Evolutionary conservation across 192 early-diverging fungal genomes (phyloP).

Genomic region (Piromyces finnis): DNA sequence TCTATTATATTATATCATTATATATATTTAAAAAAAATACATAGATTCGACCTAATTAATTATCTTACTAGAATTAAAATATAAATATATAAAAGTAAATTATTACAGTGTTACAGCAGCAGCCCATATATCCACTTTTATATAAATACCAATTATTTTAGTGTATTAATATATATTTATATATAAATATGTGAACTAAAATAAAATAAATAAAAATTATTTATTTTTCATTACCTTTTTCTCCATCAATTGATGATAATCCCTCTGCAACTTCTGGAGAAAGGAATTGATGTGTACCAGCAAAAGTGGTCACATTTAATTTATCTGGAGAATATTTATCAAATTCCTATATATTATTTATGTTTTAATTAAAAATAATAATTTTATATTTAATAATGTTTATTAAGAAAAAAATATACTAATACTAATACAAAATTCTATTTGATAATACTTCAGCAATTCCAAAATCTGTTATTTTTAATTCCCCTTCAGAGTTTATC

Average conservation of each 20-base stretch:
- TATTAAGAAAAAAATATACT: no score
- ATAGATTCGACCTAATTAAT: no score
- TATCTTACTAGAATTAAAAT: no score
- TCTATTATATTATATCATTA: conserved; percentile 1
- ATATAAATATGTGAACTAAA: neutral
- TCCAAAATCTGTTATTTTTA: conserved; percentile 38
- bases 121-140: conserved; percentile 34
- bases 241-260: conserved; percentile 7
- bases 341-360: conserved; percentile 14
- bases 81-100: no score
- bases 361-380: neutral
- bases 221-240: conserved; percentile 12
- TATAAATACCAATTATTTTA: no score
- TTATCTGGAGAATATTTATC: conserved; percentile 11
- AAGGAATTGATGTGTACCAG: conserved; percentile 39
- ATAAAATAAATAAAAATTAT: neutral
- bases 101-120: conserved; percentile 22
- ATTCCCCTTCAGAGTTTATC: conserved; percentile 24
- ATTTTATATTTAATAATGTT: neutral
- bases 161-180: neutral
- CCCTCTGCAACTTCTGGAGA: conserved; percentile 29
- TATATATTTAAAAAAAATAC: no score
- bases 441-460: conserved; percentile 18
- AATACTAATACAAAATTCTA: neutral
- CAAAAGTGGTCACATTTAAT: conserved; percentile 20